Evolutionary conservation across 176 grass and related monocot genomes (phyloP), one percentile per base, ranked within the genome.

Genomic region (Carex cristatella): DNA sequence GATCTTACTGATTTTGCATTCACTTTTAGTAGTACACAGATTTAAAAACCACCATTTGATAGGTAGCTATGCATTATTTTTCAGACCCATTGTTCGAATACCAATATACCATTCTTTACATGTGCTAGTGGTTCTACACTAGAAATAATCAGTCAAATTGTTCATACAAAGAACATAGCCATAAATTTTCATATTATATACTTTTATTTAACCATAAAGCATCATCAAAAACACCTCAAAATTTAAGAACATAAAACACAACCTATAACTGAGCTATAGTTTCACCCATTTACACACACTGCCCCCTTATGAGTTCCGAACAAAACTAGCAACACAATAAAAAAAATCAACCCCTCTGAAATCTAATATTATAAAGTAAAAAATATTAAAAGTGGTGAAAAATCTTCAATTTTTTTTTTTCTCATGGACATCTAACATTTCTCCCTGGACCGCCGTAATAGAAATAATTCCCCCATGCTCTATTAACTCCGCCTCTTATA

Each of bases 361-460:
- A 59, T 64, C 11, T 58, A 55, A 85, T 40, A 85, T 74, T 51
- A 75, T 42, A 85, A 85, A 60, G 30, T 11, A 60, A 72, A 40
- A 48, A 46, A 5, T 51, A 28, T 74, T 19, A 53, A 59, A 32
- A 73, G 14, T 18, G 15, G 14, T 12, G 3, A 19, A 6, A 28
- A 35, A 7, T 55, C 54, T 19, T 63, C 83, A 23, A 23, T 23
- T 23, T 60, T 46, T 85, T 85, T 76, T 51, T 8, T 85, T 76
- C 27, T 81, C 79, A 94, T 60, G 88, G 90, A 76, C 93, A 94
- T 55, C 30, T 94, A 16, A 90, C 88, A 69, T 92, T 92, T 66
- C 87, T 92, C 63, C 92, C 94, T 1, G 94, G 94, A 0, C 94
- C 94, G 30, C 94, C 94, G 38, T 91, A 97, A 83, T 94, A 97